Percentiles rank a stretch among this genome's conserved stretches.
phyloP scores from a whole-genome alignment of 1,284 basidiomycete species.

The Malassezia caprae region DNA sequence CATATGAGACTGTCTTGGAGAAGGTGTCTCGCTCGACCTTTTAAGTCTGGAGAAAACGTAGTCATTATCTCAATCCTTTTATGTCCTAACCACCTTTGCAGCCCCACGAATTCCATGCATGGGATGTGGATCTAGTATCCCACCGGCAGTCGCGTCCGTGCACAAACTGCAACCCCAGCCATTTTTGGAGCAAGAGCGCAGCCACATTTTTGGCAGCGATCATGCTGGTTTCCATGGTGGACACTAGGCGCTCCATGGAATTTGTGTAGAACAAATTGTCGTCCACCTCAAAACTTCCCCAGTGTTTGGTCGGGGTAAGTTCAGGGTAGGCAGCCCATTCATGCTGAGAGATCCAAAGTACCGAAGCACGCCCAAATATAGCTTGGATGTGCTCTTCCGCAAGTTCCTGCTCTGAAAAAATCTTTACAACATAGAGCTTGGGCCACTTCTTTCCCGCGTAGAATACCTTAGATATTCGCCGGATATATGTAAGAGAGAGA shows the following conservation, averaged over 20 bases:
- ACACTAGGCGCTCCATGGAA: conserved; percentile 58
- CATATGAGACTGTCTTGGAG: conserved; percentile 54
- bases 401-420: conserved; percentile 65
- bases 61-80: neutral
- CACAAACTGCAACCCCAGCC: conserved; percentile 35
- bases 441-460: conserved; percentile 19
- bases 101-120: conserved; percentile 40
- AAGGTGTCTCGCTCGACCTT: conserved; percentile 28
- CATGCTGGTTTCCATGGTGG: conserved; percentile 82
- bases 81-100: conserved; percentile 30
- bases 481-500: conserved; percentile 79
- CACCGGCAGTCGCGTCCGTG: conserved; percentile 25
- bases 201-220: conserved; percentile 66
- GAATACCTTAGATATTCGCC: conserved; percentile 51
- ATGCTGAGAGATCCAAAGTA: conserved; percentile 68
- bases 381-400: conserved; percentile 59
- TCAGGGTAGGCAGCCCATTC: conserved; percentile 57
- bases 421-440: conserved; percentile 49
- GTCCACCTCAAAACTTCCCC: conserved; percentile 51
- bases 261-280: conserved; percentile 77
- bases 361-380: conserved; percentile 23
- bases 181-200: conserved; percentile 27
- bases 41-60: conserved; percentile 13
- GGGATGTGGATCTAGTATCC: conserved; percentile 7
- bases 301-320: conserved; percentile 59